Base-by-base conservation (phyloP, 495 filamentous ascomycete species). In the Penicillium antarcticum region DNA sequence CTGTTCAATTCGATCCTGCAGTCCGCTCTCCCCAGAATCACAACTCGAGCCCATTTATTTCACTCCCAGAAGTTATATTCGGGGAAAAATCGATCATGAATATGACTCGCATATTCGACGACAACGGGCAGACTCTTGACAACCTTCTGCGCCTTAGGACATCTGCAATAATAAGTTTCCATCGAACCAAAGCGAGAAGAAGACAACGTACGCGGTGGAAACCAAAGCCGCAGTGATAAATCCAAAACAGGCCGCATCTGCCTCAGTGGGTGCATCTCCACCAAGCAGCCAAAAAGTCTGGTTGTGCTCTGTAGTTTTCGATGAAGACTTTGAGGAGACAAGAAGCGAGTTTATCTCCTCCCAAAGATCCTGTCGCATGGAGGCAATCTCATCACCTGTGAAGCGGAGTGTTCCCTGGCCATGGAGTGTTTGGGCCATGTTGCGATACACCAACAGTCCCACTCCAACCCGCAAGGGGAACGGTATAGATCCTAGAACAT, bases 211-310 rank as follows among this genome's bases (percentile, higher is more conserved):
- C 84, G 79, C 77, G 21, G 57, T 62, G 52, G 73, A 79, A 38
- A 82, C 56, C 42, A 86, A 56, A 5, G 51, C 64, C 14, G 72
- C 71, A 13, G 66, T 62, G 24, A 86, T 61, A 56, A 86, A 85
- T 0, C 79, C 83, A 66, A 78, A 87, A 5, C 86, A 18, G 0
- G 63, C 66, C 5, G 77, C 60, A 62, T 87, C 85, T 1, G 68
- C 78, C 48, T 86, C 84, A 0, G 77, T 80, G 4, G 83, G 83
- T 7, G 56, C 34, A 1, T 73, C 61, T 0, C 79, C 77, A 0
- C 82, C 83, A 5, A 83, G 63, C 14, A 80, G 51, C 81, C 82
- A 87, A 46, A 85, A 86, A 2, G 72, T 71, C 8, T 58, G 60
- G 0, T 62, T 60, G 4, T 32, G 42, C 3, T 64, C 38, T 16